These are phyloP conservation scores for Monosporozyma unispora DNA, from an alignment of 805 yeast species.

Conservation along the genomic window DNA sequence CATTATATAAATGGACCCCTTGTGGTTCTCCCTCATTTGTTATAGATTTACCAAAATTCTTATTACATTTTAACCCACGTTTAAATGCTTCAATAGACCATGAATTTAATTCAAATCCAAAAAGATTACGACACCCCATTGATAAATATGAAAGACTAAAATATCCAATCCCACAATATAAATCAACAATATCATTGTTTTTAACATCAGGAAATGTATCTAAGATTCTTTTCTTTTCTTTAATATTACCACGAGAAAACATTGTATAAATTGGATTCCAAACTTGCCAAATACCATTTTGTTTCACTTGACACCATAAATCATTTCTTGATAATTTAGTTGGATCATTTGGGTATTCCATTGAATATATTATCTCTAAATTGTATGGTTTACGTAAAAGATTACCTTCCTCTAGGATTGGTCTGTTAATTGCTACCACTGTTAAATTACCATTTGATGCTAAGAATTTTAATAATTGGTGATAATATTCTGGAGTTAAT, in stretches of 20 bases:
- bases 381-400: constrained; percentile 57
- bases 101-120: constrained; percentile 79
- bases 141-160: constrained; percentile 62
- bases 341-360: background rate
- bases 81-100: constrained; percentile 72
- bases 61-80: constrained; percentile 43
- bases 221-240: constrained; percentile 64
- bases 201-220: constrained; percentile 31
- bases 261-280: constrained; percentile 85
- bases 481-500: constrained; percentile 10
- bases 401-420: constrained; percentile 45
- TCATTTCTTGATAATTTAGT: constrained; percentile 15
- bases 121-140: constrained; percentile 42
- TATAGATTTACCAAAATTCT: constrained; percentile 14
- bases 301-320: constrained; percentile 64
- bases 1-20: constrained; percentile 40
- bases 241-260: constrained; percentile 83
- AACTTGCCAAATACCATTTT: constrained; percentile 65
- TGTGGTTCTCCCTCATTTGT: constrained; percentile 9
- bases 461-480: constrained; percentile 14
- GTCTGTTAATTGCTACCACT: constrained; percentile 64
- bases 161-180: constrained; percentile 83
- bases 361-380: constrained; percentile 40
- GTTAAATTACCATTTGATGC: constrained; percentile 26
- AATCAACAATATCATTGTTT: constrained; percentile 46